phyloP scores from a whole-genome alignment of 1,139 yeast genomes.

The Protomyces arabidopsidicola region DNA sequence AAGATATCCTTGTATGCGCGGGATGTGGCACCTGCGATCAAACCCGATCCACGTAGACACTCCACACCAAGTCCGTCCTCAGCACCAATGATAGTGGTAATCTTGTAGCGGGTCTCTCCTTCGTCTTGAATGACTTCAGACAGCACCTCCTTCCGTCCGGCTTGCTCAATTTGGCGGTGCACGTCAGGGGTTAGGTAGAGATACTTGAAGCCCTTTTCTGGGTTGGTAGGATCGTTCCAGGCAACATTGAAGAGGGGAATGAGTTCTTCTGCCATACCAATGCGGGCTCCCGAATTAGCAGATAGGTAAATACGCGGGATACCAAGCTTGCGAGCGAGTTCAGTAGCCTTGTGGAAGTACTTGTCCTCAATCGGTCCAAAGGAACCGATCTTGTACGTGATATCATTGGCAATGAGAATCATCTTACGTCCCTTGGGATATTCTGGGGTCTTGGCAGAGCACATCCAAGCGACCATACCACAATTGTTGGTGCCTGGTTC shows the following conservation, averaged over 20 bases:
- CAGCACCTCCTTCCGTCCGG: conserved; percentile 57
- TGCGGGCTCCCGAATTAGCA: conserved; percentile 98
- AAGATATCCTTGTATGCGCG: conserved; percentile 96
- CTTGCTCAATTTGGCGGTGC: conserved; percentile 54
- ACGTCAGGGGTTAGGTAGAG: conserved; percentile 74
- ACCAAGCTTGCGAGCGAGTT: conserved; percentile 81
- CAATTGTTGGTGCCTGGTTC: conserved; percentile 93
- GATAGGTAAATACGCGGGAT: conserved; percentile 92
- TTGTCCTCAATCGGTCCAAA: conserved; percentile 96
- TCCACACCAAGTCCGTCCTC: conserved; percentile 98
- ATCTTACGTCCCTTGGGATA: conserved; percentile 94
- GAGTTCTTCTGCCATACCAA: conserved; percentile 95
- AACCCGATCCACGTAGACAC: conserved; percentile 95
- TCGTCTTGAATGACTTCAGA: conserved; percentile 78
- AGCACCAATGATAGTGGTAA: conserved; percentile 81
- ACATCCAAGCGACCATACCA: conserved; percentile 97
- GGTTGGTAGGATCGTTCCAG: conserved; percentile 75
- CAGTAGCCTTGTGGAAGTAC: conserved; percentile 88
- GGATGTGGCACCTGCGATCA: conserved; percentile 97
- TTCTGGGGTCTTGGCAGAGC: conserved; percentile 90
- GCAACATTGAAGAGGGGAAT: conserved; percentile 84
- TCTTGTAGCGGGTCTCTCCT: conserved; percentile 76
- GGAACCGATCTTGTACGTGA: conserved; percentile 95
- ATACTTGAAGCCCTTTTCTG: conserved; percentile 84
- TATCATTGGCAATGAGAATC: conserved; percentile 89